Evolutionary conservation across 2,329 filamentous ascomycete species (phyloP).

Genomic region (Xylariaceae sp.): DNA sequence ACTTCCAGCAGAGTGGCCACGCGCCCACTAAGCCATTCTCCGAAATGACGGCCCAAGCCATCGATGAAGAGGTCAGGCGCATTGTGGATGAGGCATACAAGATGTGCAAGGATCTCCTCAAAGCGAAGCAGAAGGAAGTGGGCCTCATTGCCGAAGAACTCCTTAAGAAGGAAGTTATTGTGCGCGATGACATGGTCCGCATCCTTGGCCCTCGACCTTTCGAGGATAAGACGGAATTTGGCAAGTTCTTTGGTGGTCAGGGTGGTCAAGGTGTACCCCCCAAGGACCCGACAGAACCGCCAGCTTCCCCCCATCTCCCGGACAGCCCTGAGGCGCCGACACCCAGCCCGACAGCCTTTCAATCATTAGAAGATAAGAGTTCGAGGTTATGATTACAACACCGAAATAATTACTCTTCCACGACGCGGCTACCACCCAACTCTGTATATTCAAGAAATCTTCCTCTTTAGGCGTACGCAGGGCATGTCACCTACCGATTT

Average conservation of each 20-base stretch:
- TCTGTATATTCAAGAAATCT: too few species aligned
- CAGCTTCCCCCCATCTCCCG: slow-evolving; percentile 38
- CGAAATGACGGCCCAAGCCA: slow-evolving; percentile 86
- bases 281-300: slow-evolving; percentile 56
- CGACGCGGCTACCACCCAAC: too few species aligned
- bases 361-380: slow-evolving; percentile 24
- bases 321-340: slow-evolving; percentile 32
- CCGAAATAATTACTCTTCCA: too few species aligned
- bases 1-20: slow-evolving; percentile 81
- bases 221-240: slow-evolving; percentile 81
- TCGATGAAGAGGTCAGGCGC: slow-evolving; percentile 84
- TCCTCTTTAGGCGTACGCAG: slow-evolving; percentile 12
- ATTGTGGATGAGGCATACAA: slow-evolving; percentile 92
- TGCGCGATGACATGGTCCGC: slow-evolving; percentile 86
- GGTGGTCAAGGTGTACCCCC: slow-evolving; percentile 44
- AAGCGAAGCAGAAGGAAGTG: slow-evolving; percentile 82
- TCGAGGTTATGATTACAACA: slow-evolving; percentile 20
- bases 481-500: slow-evolving; percentile 3
- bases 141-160: slow-evolving; percentile 91
- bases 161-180: slow-evolving; percentile 84
- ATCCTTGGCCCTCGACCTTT: slow-evolving; percentile 82
- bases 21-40: slow-evolving; percentile 92
- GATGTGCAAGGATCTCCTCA: slow-evolving; percentile 79
- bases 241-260: slow-evolving; percentile 80
- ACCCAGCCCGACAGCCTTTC: slow-evolving; percentile 26